Evolutionary conservation across 1,139 yeast species (phyloP).

Genomic region (Blastobotrys arbuscula): DNA sequence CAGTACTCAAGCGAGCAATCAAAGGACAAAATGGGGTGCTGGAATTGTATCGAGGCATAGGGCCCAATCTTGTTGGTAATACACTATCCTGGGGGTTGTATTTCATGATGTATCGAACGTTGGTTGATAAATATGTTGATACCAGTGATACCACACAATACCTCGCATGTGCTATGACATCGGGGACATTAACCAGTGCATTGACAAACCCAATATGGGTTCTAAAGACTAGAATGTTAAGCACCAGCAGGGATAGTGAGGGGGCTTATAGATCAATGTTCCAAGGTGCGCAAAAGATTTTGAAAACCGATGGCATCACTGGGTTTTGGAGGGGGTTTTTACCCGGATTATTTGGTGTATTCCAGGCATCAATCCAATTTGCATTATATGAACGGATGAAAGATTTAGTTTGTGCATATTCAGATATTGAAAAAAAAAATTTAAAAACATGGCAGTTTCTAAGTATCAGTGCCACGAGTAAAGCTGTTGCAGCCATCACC

Average conservation of each 20-base stretch:
- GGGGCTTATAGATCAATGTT: slow-evolving; percentile 53
- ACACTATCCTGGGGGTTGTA: slow-evolving; percentile 86
- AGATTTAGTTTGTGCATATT: slow-evolving; percentile 9
- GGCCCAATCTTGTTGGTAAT: slow-evolving; percentile 77
- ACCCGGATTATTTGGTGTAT: slow-evolving; percentile 78
- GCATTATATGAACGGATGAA: slow-evolving; percentile 77
- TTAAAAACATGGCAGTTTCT: slow-evolving; percentile 37
- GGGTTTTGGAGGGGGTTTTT: slow-evolving; percentile 80
- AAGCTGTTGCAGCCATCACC: slow-evolving; percentile 57
- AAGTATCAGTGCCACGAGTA: slow-evolving; percentile 61
- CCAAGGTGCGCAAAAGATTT: slow-evolving; percentile 52
- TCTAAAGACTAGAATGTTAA: slow-evolving; percentile 76
- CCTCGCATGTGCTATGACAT: slow-evolving; percentile 45
- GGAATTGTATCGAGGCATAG: slow-evolving; percentile 64
- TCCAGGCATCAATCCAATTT: slow-evolving; percentile 86
- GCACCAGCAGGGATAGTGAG: slow-evolving; percentile 36
- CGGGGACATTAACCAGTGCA: slow-evolving; percentile 72
- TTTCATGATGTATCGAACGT: slow-evolving; percentile 60
- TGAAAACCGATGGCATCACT: slow-evolving; percentile 54
- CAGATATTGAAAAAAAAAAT: background rate
- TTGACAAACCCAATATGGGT: slow-evolving; percentile 93
- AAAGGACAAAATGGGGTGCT: slow-evolving; percentile 5
- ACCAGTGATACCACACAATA: slow-evolving; percentile 9
- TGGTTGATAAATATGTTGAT: slow-evolving; percentile 11
- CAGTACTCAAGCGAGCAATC: slow-evolving; percentile 2